Conservation (phyloP, 768 basidiomycete species). For the Glaciozyma antarctica region DNA sequence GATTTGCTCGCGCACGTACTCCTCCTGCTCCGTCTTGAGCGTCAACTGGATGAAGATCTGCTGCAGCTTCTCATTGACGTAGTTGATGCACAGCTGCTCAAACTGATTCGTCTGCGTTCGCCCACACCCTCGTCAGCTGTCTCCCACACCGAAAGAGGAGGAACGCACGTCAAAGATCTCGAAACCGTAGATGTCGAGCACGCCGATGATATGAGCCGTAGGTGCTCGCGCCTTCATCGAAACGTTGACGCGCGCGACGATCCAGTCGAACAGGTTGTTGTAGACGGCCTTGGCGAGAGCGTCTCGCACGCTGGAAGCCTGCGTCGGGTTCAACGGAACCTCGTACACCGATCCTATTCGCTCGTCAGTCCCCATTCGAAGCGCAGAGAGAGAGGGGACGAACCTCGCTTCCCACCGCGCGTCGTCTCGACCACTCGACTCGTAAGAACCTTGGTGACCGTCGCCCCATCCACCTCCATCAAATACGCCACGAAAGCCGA, state of each 20-base stretch:
- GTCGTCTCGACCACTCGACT: constrained; percentile 82
- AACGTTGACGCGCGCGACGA: constrained; percentile 86
- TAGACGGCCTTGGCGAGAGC: constrained; percentile 93
- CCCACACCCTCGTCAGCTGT: not conserved
- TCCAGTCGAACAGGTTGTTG: constrained; percentile 99
- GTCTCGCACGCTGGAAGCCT: constrained; percentile 78
- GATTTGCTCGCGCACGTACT: constrained; percentile 96
- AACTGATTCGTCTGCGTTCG: constrained; percentile 73
- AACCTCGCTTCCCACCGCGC: constrained; percentile 66
- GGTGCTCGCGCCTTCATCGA: constrained; percentile 83
- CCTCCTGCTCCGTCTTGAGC: constrained; percentile 97
- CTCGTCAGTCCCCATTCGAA: not conserved
- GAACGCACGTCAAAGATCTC: constrained; percentile 76
- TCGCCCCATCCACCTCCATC: constrained; percentile 70
- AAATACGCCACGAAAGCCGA: constrained; percentile 91
- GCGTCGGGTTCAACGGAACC: constrained; percentile 75
- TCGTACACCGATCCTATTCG: constrained; percentile 70
- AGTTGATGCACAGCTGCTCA: constrained; percentile 98
- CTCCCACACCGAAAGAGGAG: not conserved
- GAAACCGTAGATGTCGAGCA: constrained; percentile 97
- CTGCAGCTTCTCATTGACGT: constrained; percentile 99
- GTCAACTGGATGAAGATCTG: constrained; percentile 98
- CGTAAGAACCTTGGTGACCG: constrained; percentile 79
- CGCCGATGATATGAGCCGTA: constrained; percentile 76
- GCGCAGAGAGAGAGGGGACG: constrained; percentile 4